Conservation (phyloP, 176 grass and related monocot genomes). For the Rhynchospora tenuis region DNA sequence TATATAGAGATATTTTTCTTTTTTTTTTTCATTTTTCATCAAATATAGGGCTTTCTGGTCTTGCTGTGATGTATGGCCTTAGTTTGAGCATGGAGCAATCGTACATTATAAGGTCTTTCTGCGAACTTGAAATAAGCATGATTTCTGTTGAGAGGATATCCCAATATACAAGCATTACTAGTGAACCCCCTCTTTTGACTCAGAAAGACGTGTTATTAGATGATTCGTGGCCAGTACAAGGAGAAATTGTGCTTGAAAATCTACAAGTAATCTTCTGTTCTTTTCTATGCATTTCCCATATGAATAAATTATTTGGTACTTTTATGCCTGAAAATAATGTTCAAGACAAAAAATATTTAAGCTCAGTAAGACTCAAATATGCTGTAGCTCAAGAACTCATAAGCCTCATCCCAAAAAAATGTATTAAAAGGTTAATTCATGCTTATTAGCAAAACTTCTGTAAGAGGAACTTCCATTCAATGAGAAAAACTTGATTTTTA, state of each 20-base stretch:
- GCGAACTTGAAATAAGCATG: conserved; percentile 59
- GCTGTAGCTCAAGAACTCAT: too few species aligned
- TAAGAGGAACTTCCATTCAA: too few species aligned
- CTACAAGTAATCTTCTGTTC: conserved; percentile 44
- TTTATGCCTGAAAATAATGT: not conserved
- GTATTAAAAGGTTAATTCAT: too few species aligned
- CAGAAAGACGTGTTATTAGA: conserved; percentile 9
- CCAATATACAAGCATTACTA: conserved; percentile 70
- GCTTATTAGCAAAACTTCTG: too few species aligned
- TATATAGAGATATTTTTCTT: not conserved
- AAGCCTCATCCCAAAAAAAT: too few species aligned
- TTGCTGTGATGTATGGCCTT: conserved; percentile 77
- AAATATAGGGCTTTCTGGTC: conserved; percentile 55
- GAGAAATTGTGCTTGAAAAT: conserved; percentile 52
- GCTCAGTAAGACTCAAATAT: not conserved
- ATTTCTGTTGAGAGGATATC: conserved; percentile 88
- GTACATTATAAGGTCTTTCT: conserved; percentile 54
- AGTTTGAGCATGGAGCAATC: conserved; percentile 60
- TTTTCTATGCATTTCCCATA: not conserved
- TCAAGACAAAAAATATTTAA: not conserved
- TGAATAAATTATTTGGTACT: not conserved
- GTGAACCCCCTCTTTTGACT: conserved; percentile 42
- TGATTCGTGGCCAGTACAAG: conserved; percentile 44
- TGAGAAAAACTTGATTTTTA: too few species aligned
- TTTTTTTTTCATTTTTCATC: not conserved